phyloP scores from a whole-genome alignment of 2,329 filamentous ascomycete genomes.

The Rutstroemia sp. region DNA sequence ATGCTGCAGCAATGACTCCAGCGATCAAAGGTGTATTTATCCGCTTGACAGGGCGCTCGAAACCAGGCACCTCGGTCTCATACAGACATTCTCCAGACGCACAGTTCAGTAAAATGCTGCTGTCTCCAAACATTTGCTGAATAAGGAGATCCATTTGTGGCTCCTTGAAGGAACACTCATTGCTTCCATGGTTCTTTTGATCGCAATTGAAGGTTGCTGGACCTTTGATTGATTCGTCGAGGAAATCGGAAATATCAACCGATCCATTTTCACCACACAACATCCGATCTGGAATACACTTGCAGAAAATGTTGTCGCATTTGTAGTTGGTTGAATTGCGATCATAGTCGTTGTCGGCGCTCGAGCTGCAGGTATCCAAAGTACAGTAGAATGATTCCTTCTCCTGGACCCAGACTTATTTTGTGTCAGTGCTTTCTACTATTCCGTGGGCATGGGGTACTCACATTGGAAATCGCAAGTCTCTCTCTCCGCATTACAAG shows the following conservation, averaged over 20 bases:
- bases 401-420: constrained; percentile 83
- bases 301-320: constrained; percentile 78
- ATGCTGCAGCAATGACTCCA: constrained; percentile 78
- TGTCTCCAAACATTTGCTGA: constrained; percentile 80
- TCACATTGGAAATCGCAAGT: constrained; percentile 93
- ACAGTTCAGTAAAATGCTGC: constrained; percentile 78
- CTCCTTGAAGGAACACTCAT: constrained; percentile 77
- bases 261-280: constrained; percentile 88
- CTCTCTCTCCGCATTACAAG: constrained; percentile 65
- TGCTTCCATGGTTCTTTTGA: constrained; percentile 53
- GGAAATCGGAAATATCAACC: constrained; percentile 85
- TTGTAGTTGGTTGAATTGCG: constrained; percentile 79
- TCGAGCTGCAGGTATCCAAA: constrained; percentile 71
- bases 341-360: constrained; percentile 56
- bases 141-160: constrained; percentile 91
- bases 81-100: constrained; percentile 87
- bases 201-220: constrained; percentile 78
- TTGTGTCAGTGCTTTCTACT: constrained; percentile 15
- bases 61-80: constrained; percentile 87
- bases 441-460: constrained; percentile 24
- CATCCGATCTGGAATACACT: constrained; percentile 85
- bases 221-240: constrained; percentile 74
- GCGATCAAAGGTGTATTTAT: constrained; percentile 98
- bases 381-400: constrained; percentile 95
- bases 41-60: constrained; percentile 77